Conservation (phyloP, 176 grass and related monocot genomes). For the Oryza glumipatula region DNA sequence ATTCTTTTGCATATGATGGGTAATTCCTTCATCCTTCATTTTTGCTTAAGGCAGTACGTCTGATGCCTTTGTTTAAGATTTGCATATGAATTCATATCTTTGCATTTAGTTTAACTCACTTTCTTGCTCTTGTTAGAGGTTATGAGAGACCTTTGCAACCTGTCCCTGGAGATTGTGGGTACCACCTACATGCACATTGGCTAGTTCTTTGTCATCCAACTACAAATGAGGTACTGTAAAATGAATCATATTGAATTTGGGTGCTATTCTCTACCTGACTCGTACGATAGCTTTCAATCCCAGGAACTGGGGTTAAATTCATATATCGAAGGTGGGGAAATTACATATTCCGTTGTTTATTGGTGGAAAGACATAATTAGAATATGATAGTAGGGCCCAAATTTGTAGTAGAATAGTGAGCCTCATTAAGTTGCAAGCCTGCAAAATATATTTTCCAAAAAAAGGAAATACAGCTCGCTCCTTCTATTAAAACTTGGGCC, state of each 20-base stretch:
- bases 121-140: conserved; percentile 55
- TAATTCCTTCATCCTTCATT: conserved; percentile 50
- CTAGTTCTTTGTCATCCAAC: conserved; percentile 77
- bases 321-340: neutral
- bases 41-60: conserved; percentile 1
- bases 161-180: conserved; percentile 90
- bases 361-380: conserved; percentile 11
- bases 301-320: neutral
- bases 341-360: neutral
- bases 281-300: neutral
- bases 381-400: neutral
- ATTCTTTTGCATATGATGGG: conserved; percentile 75
- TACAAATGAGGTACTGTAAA: conserved; percentile 61
- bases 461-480: neutral
- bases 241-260: conserved; percentile 9
- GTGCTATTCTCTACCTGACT: neutral
- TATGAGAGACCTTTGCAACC: conserved; percentile 74
- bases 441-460: neutral
- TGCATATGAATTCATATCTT: neutral
- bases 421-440: neutral
- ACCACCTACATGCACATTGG: conserved; percentile 85
- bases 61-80: conserved; percentile 7
- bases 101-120: conserved; percentile 22
- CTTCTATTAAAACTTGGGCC: neutral
- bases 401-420: neutral